These are phyloP conservation scores for Plantago elongata DNA, from an alignment of 257 asterid species.

Conservation along the genomic window DNA sequence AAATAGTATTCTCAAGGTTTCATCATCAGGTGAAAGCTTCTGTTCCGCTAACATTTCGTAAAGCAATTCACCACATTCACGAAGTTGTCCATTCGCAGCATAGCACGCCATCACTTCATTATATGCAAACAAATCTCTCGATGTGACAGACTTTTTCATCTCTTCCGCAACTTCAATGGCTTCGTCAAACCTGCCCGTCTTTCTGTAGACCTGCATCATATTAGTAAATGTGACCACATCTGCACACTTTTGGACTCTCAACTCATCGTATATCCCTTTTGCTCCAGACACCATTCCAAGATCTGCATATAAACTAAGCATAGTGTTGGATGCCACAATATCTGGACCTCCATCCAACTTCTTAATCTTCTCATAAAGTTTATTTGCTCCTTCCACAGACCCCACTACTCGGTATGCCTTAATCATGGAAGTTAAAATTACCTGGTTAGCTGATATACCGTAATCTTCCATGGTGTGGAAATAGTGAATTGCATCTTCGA, in stretches of 20 bases:
- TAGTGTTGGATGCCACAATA: slow-evolving; percentile 77
- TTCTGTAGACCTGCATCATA: slow-evolving; percentile 77
- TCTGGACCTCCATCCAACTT: slow-evolving; percentile 64
- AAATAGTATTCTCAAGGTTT: slow-evolving; percentile 67
- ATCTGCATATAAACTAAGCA: slow-evolving; percentile 74
- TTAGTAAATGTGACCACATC: slow-evolving; percentile 80
- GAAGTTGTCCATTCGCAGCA: slow-evolving; percentile 55
- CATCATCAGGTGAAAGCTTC: slow-evolving; percentile 54
- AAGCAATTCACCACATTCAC: slow-evolving; percentile 69
- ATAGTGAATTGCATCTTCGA: slow-evolving; percentile 63
- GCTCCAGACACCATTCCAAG: slow-evolving; percentile 85
- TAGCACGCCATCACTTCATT: slow-evolving; percentile 81
- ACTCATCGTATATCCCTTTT: slow-evolving; percentile 36
- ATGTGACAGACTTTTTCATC: slow-evolving; percentile 57
- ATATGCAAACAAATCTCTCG: slow-evolving; percentile 54
- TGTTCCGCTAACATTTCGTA: slow-evolving; percentile 60
- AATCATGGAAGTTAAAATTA: slow-evolving; percentile 76
- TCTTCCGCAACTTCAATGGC: slow-evolving; percentile 75
- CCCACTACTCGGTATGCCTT: slow-evolving; percentile 76
- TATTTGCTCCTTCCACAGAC: slow-evolving; percentile 71
- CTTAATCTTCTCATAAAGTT: slow-evolving; percentile 59
- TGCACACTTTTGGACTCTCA: slow-evolving; percentile 46
- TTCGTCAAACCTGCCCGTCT: slow-evolving; percentile 84
- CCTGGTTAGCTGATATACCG: slow-evolving; percentile 57
- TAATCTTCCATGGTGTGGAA: slow-evolving; percentile 57